Evolutionary conservation across 805 yeast species (phyloP).

Genomic region (Candida sithepensis): DNA sequence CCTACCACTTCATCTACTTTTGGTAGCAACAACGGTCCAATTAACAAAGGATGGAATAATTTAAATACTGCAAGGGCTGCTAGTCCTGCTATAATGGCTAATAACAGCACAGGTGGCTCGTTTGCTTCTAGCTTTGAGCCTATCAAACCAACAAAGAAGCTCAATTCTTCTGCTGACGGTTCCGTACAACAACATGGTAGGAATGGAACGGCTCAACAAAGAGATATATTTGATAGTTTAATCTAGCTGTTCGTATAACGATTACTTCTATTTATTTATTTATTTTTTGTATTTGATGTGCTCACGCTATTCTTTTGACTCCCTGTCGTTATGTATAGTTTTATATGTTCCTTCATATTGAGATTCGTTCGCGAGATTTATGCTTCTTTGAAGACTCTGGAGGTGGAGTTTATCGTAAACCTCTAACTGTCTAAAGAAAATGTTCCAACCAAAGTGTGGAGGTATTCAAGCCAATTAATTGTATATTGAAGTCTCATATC

Average conservation of each 20-base stretch:
- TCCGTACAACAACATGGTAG: background rate
- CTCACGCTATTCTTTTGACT: too few species aligned
- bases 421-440: too few species aligned
- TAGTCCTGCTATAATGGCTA: background rate
- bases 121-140: conserved; percentile 14
- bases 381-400: too few species aligned
- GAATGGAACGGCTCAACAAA: conserved; percentile 1
- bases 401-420: too few species aligned
- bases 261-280: background rate
- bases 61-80: background rate
- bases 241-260: background rate
- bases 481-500: too few species aligned
- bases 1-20: background rate
- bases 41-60: background rate
- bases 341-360: too few species aligned
- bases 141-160: conserved; percentile 23
- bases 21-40: background rate
- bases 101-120: conserved; percentile 1
- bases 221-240: conserved; percentile 2
- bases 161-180: conserved; percentile 1
- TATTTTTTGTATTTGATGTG: background rate
- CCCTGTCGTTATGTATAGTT: too few species aligned
- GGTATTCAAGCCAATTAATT: too few species aligned
- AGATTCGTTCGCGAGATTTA: too few species aligned
- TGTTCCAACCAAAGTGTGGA: too few species aligned